Evolutionary conservation across 257 asterid species (phyloP), one percentile per base, ranked within the genome.

Genomic region (Penstemon eatonii): DNA sequence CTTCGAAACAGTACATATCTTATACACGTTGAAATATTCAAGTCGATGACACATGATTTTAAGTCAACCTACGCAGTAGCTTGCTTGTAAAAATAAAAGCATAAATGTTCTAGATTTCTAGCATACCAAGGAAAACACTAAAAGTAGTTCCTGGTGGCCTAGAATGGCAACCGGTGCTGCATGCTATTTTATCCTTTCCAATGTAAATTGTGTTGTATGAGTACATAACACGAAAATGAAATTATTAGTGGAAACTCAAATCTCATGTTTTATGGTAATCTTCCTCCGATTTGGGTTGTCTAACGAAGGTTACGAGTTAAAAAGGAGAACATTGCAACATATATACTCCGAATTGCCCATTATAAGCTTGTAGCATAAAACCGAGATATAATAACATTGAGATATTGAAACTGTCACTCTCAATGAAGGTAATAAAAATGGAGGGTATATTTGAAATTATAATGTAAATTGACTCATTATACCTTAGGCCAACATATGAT

Each of bases 211-310:
- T 51, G 47, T 56, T 33, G 39, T 52, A 52, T 12, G 37, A 41
- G 40, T 64, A 33, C 60, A 55, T 46, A 41, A 44, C 54, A 68
- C 41, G 63, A 66, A 65, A 44, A 52, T 7, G 63, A 52, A 63
- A 75, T 15, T 56, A 19, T 7, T 64, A 7, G 36, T 45, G 40
- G 61, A 45, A 69, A 69, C 58, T 67, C 49, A 47, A 52, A 25
- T 64, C 68, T 60, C 49, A 76, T 39, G 18, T 18, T 66, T 25
- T 25, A 53, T 37, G 42, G 7, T 44, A 69, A 19, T 57, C 51
- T 50, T 72, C 11, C 66, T 67, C 49, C 10, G 61, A 61, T 53
- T 67, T 47, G 50, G 19, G 65, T 65, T 68, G 60, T 65, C 63
- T 60, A 46, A 8, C 12, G 50, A 51, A 65, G 41, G 67, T 60